Evolutionary conservation across 805 yeast genomes (phyloP).

Genomic region (Debaryomyces prosopidis): DNA sequence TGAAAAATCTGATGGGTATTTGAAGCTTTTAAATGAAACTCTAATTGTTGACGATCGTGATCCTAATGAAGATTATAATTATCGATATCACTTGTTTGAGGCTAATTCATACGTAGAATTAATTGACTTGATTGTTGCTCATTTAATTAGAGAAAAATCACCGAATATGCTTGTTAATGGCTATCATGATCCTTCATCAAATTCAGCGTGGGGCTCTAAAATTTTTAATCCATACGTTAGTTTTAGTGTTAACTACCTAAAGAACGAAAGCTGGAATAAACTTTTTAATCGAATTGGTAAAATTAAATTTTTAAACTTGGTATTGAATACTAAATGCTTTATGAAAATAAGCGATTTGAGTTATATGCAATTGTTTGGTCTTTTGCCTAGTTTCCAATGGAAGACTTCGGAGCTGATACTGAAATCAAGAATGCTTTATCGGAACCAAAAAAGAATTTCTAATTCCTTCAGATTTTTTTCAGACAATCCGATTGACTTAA

Average conservation of each 20-base stretch:
- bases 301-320: slow-evolving; percentile 34
- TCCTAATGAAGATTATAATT: background rate
- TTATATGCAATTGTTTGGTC: slow-evolving; percentile 27
- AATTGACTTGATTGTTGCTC: slow-evolving; percentile 41
- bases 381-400: slow-evolving; percentile 1
- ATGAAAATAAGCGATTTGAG: slow-evolving; percentile 10
- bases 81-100: slow-evolving; percentile 10
- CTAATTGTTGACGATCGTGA: background rate
- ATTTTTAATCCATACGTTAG: slow-evolving; percentile 31
- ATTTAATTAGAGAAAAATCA: slow-evolving; percentile 25
- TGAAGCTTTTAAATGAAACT: slow-evolving; percentile 4
- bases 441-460: slow-evolving; percentile 4
- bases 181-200: slow-evolving; percentile 35
- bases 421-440: slow-evolving; percentile 24
- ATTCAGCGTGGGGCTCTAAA: slow-evolving; percentile 27
- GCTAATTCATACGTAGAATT: slow-evolving; percentile 26
- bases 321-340: slow-evolving; percentile 37
- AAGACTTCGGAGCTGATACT: slow-evolving; percentile 4
- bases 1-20: slow-evolving; percentile 1
- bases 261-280: slow-evolving; percentile 44
- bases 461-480: background rate
- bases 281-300: slow-evolving; percentile 43
- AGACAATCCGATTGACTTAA: background rate
- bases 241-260: slow-evolving; percentile 40
- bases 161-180: slow-evolving; percentile 46